Percentiles rank a stretch among this genome's conserved stretches.
Conservation (phyloP, 495 filamentous ascomycete genomes). For the Aspergillus kassunensis region DNA sequence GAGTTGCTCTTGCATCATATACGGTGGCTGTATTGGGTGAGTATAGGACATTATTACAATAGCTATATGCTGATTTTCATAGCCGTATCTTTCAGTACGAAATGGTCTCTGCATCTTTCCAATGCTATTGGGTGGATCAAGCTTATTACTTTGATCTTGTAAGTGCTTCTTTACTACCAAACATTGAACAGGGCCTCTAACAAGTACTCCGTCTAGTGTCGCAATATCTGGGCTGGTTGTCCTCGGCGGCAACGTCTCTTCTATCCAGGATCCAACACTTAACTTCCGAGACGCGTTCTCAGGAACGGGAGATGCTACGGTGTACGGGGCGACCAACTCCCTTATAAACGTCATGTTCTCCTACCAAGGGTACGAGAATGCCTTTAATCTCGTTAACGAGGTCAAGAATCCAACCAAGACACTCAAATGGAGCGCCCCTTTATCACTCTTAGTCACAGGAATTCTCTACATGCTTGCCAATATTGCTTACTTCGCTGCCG, state of each 20-base stretch:
- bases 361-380: constrained; percentile 58
- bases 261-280: constrained; percentile 49
- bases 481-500: constrained; percentile 58
- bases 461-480: constrained; percentile 59
- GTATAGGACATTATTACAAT: not conserved
- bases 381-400: constrained; percentile 64
- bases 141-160: constrained; percentile 53
- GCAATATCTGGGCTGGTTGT: constrained; percentile 58
- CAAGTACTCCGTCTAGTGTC: constrained; percentile 36
- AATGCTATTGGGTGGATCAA: constrained; percentile 55
- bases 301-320: constrained; percentile 44
- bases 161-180: not conserved
- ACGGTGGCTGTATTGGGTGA: constrained; percentile 48
- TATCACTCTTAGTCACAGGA: constrained; percentile 48
- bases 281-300: constrained; percentile 59
- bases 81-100: constrained; percentile 53
- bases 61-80: not conserved
- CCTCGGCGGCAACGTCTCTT: constrained; percentile 50
- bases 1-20: constrained; percentile 57
- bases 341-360: constrained; percentile 61
- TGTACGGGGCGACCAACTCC: constrained; percentile 55
- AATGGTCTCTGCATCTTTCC: constrained; percentile 50
- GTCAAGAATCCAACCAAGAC: constrained; percentile 61
- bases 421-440: constrained; percentile 46
- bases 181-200: not conserved